Percentiles rank a stretch among this genome's conserved stretches.
Conservation (phyloP, 176 grass and related monocot genomes). For the Zea luxurians region DNA sequence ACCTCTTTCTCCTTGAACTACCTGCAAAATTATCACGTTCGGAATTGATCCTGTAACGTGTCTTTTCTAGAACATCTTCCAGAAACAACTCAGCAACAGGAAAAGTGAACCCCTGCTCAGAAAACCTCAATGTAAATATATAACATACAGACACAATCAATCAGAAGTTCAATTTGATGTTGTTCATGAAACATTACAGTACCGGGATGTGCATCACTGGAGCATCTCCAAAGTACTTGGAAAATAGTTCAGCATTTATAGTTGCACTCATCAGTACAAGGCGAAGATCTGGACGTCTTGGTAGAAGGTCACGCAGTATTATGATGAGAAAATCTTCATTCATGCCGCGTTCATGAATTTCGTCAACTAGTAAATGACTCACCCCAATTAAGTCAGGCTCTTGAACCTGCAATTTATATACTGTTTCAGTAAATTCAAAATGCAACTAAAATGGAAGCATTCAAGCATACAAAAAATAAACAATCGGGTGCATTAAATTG, state of each 20-base stretch:
- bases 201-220: constrained; percentile 94
- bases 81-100: constrained; percentile 80
- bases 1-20: constrained; percentile 74
- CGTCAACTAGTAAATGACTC: constrained; percentile 88
- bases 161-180: constrained; percentile 23
- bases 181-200: constrained; percentile 37
- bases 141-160: constrained; percentile 15
- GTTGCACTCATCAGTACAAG: constrained; percentile 98
- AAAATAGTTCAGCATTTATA: constrained; percentile 94
- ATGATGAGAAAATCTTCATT: constrained; percentile 99
- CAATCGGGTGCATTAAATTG: not conserved
- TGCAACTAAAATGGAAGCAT: constrained; percentile 16
- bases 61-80: constrained; percentile 87
- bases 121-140: constrained; percentile 24
- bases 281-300: constrained; percentile 74
- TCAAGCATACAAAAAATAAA: not conserved
- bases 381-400: constrained; percentile 79
- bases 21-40: constrained; percentile 71
- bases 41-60: constrained; percentile 69
- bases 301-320: constrained; percentile 86
- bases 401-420: constrained; percentile 66
- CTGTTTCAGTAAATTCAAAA: constrained; percentile 18
- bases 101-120: constrained; percentile 83
- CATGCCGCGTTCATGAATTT: constrained; percentile 98
- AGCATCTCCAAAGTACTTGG: constrained; percentile 79